A percentile compares a stretch with the other conserved stretches of the same genome.
Conservation (phyloP, 352 stramenopile species). For the Chrysophaeum taylorii region DNA sequence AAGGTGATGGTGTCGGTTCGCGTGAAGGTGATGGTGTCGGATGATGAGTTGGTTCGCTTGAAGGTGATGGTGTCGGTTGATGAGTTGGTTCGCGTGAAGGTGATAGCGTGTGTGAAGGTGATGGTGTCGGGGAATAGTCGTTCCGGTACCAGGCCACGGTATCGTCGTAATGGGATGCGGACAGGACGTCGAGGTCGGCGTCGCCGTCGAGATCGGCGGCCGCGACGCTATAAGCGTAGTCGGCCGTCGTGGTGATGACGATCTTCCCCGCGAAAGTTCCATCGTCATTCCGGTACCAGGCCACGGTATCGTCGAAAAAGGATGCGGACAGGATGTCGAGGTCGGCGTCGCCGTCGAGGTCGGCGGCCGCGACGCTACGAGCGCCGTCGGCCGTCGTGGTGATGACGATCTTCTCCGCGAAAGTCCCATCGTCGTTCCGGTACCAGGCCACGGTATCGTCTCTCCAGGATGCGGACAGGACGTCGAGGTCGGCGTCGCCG, state of each 20-base stretch:
- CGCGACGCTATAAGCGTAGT: not conserved
- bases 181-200: not conserved
- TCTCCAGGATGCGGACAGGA: not conserved
- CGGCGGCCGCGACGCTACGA: not conserved
- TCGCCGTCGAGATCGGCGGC: not conserved
- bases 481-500: constrained; percentile 2
- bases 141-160: not conserved
- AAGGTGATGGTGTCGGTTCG: no score
- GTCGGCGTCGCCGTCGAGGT: not conserved
- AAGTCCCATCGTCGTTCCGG: not conserved
- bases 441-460: not conserved
- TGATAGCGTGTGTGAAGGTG: no score
- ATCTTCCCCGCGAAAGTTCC: not conserved
- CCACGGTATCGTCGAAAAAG: not conserved
- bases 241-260: not conserved
- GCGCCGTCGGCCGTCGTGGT: not conserved
- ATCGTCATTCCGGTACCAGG: not conserved
- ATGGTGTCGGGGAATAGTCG: no score
- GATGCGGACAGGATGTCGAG: not conserved
- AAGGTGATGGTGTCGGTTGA: no score
- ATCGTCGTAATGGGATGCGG: not conserved
- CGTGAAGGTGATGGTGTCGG: no score
- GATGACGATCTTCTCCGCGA: not conserved
- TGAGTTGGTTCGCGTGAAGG: no score
- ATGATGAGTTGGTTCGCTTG: no score